Evolutionary conservation across 805 yeast genomes (phyloP).

Genomic region (Wickerhamiella brachini): DNA sequence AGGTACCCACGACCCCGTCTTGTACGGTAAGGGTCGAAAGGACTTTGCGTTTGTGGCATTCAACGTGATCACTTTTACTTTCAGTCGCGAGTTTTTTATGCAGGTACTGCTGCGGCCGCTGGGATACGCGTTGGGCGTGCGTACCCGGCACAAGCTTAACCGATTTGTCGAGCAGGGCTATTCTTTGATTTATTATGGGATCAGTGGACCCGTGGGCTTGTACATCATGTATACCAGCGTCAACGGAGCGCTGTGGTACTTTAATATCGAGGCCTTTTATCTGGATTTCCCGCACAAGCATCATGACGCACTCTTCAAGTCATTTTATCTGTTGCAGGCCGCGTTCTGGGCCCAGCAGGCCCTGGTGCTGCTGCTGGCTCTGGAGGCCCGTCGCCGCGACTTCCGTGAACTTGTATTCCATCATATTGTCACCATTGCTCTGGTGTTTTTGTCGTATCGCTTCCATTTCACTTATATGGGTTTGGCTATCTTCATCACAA

Average conservation of each 20-base stretch:
- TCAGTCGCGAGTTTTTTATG: constrained; percentile 83
- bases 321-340: constrained; percentile 82
- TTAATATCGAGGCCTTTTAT: constrained; percentile 73
- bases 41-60: constrained; percentile 71
- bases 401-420: constrained; percentile 82
- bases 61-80: constrained; percentile 79
- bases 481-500: constrained; percentile 73
- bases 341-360: constrained; percentile 98
- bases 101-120: constrained; percentile 63
- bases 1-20: constrained; percentile 30
- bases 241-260: constrained; percentile 66
- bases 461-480: constrained; percentile 98
- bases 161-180: constrained; percentile 93
- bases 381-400: constrained; percentile 93
- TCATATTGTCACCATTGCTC: constrained; percentile 78
- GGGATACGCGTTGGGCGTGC: constrained; percentile 41
- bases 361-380: constrained; percentile 61
- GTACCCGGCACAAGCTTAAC: constrained; percentile 40
- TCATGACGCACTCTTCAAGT: constrained; percentile 56
- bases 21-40: constrained; percentile 75
- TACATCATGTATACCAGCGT: constrained; percentile 60
- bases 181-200: constrained; percentile 64
- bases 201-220: constrained; percentile 75
- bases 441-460: constrained; percentile 76
- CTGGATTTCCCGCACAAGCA: constrained; percentile 68